Evolutionary conservation across 305 asterid genomes (phyloP).

Genomic region (Petunia hybrid): DNA sequence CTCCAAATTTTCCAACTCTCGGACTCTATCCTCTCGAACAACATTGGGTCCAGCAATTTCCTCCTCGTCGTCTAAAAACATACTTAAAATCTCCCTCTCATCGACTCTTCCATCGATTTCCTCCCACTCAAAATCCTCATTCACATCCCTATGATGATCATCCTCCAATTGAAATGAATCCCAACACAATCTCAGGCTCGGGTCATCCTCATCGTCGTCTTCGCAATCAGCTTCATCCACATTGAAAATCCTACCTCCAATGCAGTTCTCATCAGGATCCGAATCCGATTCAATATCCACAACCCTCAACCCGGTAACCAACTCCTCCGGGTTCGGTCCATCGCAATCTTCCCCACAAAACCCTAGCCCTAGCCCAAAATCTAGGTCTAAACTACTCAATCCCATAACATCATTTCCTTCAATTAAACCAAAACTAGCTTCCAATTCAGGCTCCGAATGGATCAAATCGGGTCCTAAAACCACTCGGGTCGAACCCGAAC

Average conservation of each 20-base stretch:
- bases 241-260: slow-evolving; percentile 35
- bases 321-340: slow-evolving; percentile 22
- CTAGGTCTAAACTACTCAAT: slow-evolving; percentile 37
- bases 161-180: slow-evolving; percentile 51
- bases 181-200: slow-evolving; percentile 41
- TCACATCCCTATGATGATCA: slow-evolving; percentile 29
- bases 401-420: slow-evolving; percentile 39
- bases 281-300: slow-evolving; percentile 44
- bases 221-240: slow-evolving; percentile 36
- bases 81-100: slow-evolving; percentile 46
- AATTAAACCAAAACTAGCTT: slow-evolving; percentile 30
- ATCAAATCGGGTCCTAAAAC: slow-evolving; percentile 30
- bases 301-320: slow-evolving; percentile 38
- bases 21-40: slow-evolving; percentile 39
- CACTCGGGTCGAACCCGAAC: slow-evolving; percentile 18
- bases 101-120: slow-evolving; percentile 45
- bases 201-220: slow-evolving; percentile 41
- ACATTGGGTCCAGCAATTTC: slow-evolving; percentile 31
- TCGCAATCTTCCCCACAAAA: slow-evolving; percentile 37
- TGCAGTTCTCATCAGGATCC: slow-evolving; percentile 38
- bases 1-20: slow-evolving; percentile 38
- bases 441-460: slow-evolving; percentile 28
- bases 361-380: slow-evolving; percentile 38
- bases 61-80: slow-evolving; percentile 37
- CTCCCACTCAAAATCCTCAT: slow-evolving; percentile 52